Base-by-base conservation (phyloP, 2,329 filamentous ascomycete genomes). In the Epichloe elymi region DNA sequence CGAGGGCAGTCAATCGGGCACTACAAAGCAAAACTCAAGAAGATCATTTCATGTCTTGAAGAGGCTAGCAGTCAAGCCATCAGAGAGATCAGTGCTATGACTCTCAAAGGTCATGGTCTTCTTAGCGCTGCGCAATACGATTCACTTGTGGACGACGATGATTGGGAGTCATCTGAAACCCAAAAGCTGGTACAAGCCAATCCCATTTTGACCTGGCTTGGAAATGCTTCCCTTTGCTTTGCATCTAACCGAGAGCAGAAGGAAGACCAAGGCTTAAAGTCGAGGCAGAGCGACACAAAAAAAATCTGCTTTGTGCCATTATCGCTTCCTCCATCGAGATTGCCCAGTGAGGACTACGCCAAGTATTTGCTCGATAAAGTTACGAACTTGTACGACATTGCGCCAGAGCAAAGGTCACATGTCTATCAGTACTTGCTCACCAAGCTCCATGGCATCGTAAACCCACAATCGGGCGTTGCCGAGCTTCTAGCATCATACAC, bases 51-150 rank as follows among this genome's bases (percentile, higher is more conserved):
- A 0, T 26, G n/a, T 2, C 51, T 64, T 2, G 37, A 54, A 19
- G 19, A 53, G 8, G 20, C 48, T 6, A 38, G 60, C 11, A 46
- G 50, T 2, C 41, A 49, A 17, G 68, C 67, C 4, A 71, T 68
- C 46, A 63, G 63, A 0, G 55, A 68, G 1, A 63, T 89, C 1
- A 69, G 76, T 14, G 74, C 78, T 2, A 66, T 72, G 0, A 61
- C 75, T 1, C 74, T 94, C 2, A 60, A 70, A 7, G 61, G 73
- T 0, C 63, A 78, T 30, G 74, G 71, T 0, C 58, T 90, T 1
- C 74, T 95, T 48, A 83, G 75, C 0, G 56, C 77, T 38, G 66
- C 70, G 0, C 89, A 95, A 60, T 72, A 74, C 15, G 66, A 80
- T 0, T 86, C 82, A 1, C 67, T 93, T 1, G 65, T 66, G 19